phyloP scores from a whole-genome alignment of 1,284 basidiomycete genomes.

The Naganishia sp. region DNA sequence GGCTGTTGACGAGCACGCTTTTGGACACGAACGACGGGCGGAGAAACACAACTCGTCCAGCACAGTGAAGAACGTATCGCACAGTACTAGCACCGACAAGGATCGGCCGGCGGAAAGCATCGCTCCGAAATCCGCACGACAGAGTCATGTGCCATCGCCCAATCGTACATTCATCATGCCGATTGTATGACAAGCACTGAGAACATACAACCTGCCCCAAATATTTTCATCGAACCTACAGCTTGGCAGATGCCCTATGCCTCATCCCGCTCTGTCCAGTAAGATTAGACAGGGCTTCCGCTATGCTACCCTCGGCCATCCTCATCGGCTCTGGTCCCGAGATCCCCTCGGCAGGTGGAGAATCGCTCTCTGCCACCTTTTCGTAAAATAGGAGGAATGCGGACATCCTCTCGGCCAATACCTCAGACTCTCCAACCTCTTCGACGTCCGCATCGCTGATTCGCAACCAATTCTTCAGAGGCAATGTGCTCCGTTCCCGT shows the following conservation, averaged over 20 bases:
- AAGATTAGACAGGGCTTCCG: conserved; percentile 15
- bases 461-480: conserved; percentile 66
- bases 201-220: not conserved
- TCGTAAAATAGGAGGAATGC: conserved; percentile 93
- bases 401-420: conserved; percentile 60
- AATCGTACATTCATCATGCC: conserved; percentile 12
- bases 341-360: not conserved
- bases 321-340: not conserved
- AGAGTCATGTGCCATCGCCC: not conserved
- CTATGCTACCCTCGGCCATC: conserved; percentile 10
- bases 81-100: not conserved
- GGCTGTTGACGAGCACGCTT: conserved; percentile 46
- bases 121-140: not conserved
- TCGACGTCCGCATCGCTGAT: conserved; percentile 81
- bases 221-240: conserved; percentile 6
- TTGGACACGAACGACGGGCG: conserved; percentile 19
- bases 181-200: not conserved
- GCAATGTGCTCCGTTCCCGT: conserved; percentile 29
- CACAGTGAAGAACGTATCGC: not conserved
- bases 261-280: conserved; percentile 2
- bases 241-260: conserved; percentile 14
- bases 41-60: conserved; percentile 7
- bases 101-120: not conserved
- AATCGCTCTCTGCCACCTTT: conserved; percentile 54
- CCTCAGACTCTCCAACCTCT: conserved; percentile 72